Conservation (phyloP, 371 early-diverging fungal genomes). For the Mortierella sp. region DNA sequence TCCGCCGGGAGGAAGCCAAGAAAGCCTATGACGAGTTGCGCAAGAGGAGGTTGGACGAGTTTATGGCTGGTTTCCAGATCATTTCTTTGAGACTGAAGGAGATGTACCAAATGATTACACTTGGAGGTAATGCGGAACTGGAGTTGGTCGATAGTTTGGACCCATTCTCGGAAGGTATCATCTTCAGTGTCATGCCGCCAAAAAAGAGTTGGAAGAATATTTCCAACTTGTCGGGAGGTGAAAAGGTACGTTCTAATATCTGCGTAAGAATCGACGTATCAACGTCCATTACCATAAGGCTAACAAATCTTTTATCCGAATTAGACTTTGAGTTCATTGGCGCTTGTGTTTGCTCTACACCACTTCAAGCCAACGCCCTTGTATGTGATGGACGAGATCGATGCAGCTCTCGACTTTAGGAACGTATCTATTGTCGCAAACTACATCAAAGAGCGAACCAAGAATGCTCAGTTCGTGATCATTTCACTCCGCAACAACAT, state of each 20-base stretch:
- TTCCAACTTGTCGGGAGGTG: conserved; percentile 99
- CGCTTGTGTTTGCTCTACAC: conserved; percentile 99
- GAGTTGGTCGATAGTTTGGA: conserved; percentile 99
- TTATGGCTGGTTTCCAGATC: conserved; percentile 96
- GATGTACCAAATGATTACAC: conserved; percentile 99
- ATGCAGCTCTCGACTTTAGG: conserved; percentile 99
- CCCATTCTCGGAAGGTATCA: conserved; percentile 99
- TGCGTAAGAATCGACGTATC: too few species aligned
- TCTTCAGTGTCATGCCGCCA: conserved; percentile 99
- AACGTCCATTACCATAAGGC: background rate
- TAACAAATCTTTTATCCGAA: background rate
- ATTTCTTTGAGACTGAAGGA: conserved; percentile 98
- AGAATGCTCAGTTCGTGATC: conserved; percentile 99
- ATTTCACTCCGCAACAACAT: conserved; percentile 99
- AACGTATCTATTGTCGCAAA: conserved; percentile 99
- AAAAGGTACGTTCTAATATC: conserved; percentile 82
- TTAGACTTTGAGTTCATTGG: conserved; percentile 97
- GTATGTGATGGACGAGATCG: conserved; percentile 99
- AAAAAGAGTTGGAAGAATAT: conserved; percentile 99
- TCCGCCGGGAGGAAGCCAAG: conserved; percentile 81
- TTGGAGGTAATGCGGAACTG: conserved; percentile 99
- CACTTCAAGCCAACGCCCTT: conserved; percentile 99
- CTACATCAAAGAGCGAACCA: conserved; percentile 98
- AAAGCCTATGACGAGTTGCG: conserved; percentile 82
- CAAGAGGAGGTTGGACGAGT: conserved; percentile 89